Conservation (phyloP, 805 yeast species). For the Wickerhamomyces subpelliculosus region DNA sequence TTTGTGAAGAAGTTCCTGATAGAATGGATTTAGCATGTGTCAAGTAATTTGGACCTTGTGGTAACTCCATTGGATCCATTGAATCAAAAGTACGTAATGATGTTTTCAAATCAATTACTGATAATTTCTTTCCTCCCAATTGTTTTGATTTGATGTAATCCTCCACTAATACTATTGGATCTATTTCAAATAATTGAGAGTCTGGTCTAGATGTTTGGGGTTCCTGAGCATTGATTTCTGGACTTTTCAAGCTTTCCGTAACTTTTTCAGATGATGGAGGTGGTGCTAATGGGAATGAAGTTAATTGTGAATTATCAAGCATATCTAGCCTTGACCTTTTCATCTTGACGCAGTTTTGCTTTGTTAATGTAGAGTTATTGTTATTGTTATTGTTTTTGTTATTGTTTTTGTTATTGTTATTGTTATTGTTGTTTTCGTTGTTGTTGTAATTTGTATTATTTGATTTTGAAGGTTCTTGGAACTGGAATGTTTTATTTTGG, state of each 20-base stretch:
- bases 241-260: slow-evolving; percentile 7
- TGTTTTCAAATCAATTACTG: slow-evolving; percentile 27
- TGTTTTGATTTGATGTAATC: slow-evolving; percentile 39
- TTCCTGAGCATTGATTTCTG: slow-evolving; percentile 14
- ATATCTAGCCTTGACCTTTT: slow-evolving; percentile 32
- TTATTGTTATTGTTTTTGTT: neutral
- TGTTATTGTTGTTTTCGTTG: no score
- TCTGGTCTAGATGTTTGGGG: slow-evolving; percentile 4
- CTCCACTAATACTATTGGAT: slow-evolving; percentile 42
- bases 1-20: neutral
- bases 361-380: no score
- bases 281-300: slow-evolving; percentile 31
- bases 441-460: no score
- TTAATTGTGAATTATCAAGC: slow-evolving; percentile 28
- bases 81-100: slow-evolving; percentile 14
- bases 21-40: slow-evolving; percentile 11
- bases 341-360: no score
- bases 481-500: no score
- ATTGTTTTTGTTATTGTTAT: neutral
- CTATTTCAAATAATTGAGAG: slow-evolving; percentile 11
- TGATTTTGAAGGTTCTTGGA: no score
- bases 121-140: slow-evolving; percentile 20
- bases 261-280: slow-evolving; percentile 15
- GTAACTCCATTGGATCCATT: neutral
- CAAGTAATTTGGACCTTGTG: slow-evolving; percentile 6